These are phyloP conservation scores for Apiospora aurea DNA, from an alignment of 2,329 filamentous ascomycete species.

Conservation along the genomic window DNA sequence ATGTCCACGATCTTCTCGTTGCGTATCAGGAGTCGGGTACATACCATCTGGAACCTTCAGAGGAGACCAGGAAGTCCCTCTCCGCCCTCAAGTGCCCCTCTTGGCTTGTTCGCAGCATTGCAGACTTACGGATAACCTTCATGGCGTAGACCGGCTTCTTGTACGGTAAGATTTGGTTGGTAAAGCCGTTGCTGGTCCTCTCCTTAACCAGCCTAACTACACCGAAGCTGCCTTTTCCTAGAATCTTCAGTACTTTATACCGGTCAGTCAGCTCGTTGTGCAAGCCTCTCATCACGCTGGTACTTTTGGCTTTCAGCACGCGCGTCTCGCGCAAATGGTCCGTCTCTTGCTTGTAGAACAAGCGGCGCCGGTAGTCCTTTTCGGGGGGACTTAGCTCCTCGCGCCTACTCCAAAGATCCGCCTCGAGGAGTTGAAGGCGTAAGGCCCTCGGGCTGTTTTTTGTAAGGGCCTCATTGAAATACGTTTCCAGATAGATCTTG, in stretches of 20 bases:
- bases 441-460: conserved; percentile 64
- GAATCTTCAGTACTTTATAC: conserved; percentile 82
- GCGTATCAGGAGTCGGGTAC: conserved; percentile 30
- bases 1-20: background rate
- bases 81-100: conserved; percentile 93
- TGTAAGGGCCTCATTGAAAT: conserved; percentile 76
- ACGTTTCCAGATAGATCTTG: conserved; percentile 86
- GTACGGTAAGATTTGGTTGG: background rate
- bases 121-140: conserved; percentile 95
- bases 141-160: conserved; percentile 81
- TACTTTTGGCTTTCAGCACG: conserved; percentile 69
- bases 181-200: conserved; percentile 42
- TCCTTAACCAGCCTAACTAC: conserved; percentile 87
- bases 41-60: conserved; percentile 83
- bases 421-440: conserved; percentile 68
- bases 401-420: conserved; percentile 61
- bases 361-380: conserved; percentile 57
- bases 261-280: conserved; percentile 62
- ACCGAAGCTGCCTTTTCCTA: conserved; percentile 95
- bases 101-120: conserved; percentile 90
- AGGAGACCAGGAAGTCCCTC: conserved; percentile 87
- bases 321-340: conserved; percentile 78
- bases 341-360: conserved; percentile 73
- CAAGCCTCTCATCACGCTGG: conserved; percentile 46
- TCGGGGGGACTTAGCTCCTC: conserved; percentile 63